Conservation (phyloP, 192 early-diverging fungal species). For the Blastocladiella britannica region DNA sequence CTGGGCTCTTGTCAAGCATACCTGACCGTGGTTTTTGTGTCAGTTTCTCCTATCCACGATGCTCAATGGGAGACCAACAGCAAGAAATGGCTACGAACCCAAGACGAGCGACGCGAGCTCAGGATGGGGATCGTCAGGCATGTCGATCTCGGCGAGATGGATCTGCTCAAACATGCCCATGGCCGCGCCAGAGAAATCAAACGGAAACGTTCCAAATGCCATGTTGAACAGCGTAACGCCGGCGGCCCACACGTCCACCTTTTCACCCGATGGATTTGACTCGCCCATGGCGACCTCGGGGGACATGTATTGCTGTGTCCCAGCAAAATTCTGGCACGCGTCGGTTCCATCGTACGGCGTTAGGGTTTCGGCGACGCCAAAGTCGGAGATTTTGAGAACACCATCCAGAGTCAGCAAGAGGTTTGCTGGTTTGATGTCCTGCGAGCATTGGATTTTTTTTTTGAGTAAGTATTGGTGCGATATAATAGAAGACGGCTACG, state of each 20-base stretch:
- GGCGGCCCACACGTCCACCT: slow-evolving; percentile 37
- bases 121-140: slow-evolving; percentile 14
- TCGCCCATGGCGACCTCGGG: slow-evolving; percentile 26
- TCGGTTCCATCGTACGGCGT: slow-evolving; percentile 12
- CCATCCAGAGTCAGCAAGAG: slow-evolving; percentile 30
- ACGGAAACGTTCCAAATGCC: slow-evolving; percentile 30
- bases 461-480: background rate
- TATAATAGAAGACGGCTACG: background rate
- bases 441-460: background rate
- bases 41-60: too few species aligned
- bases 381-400: slow-evolving; percentile 29
- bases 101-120: slow-evolving; percentile 16
- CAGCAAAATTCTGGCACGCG: slow-evolving; percentile 24
- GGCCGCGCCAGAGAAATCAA: slow-evolving; percentile 29
- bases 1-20: slow-evolving; percentile 21
- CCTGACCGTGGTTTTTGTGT: too few species aligned
- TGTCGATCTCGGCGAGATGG: slow-evolving; percentile 15
- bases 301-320: slow-evolving; percentile 34
- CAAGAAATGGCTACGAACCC: too few species aligned
- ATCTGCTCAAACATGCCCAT: slow-evolving; percentile 28
- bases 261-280: slow-evolving; percentile 11
- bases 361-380: slow-evolving; percentile 35
- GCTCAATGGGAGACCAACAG: too few species aligned
- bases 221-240: slow-evolving; percentile 33
- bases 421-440: slow-evolving; percentile 34